Percentiles rank a stretch among this genome's conserved stretches.
phyloP scores from a whole-genome alignment of 1,284 basidiomycete genomes.

The Puccinia triticina region DNA sequence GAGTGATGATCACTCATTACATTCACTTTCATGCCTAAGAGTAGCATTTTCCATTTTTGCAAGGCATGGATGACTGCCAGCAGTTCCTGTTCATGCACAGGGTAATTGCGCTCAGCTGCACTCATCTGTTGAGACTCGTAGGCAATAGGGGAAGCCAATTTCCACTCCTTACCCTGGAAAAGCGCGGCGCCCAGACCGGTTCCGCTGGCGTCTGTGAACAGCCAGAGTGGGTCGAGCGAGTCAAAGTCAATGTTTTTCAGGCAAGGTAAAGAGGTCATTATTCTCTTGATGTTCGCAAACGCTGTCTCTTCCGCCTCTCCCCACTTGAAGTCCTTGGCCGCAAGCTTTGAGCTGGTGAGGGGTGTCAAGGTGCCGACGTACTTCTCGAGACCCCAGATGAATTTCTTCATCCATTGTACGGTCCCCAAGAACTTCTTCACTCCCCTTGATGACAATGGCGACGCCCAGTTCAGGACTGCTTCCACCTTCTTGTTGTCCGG shows the following conservation, averaged over 20 bases:
- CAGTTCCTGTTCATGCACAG: too few species aligned
- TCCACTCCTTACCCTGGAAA: constrained; percentile 18
- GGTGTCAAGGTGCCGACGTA: too few species aligned
- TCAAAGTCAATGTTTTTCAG: constrained; percentile 12
- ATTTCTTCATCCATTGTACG: too few species aligned
- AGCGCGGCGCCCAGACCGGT: too few species aligned
- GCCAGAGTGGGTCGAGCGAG: background rate
- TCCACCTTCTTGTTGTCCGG: background rate
- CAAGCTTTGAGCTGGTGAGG: background rate
- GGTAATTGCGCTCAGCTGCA: too few species aligned
- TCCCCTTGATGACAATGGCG: background rate
- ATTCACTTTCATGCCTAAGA: too few species aligned
- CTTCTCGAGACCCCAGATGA: too few species aligned
- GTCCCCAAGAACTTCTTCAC: constrained; percentile 7
- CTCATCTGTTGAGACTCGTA: constrained; percentile 14
- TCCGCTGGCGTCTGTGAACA: constrained; percentile 8
- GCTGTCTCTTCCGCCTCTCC: background rate
- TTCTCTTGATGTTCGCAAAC: background rate
- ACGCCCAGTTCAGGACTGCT: background rate
- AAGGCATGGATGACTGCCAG: too few species aligned
- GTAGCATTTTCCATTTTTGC: too few species aligned
- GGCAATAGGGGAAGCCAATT: constrained; percentile 11
- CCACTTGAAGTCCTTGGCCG: background rate
- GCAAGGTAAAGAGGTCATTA: background rate
- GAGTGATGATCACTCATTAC: too few species aligned